These are phyloP conservation scores for Heimioporus sp. DNA, from an alignment of 768 basidiomycete species.

Conservation along the genomic window DNA sequence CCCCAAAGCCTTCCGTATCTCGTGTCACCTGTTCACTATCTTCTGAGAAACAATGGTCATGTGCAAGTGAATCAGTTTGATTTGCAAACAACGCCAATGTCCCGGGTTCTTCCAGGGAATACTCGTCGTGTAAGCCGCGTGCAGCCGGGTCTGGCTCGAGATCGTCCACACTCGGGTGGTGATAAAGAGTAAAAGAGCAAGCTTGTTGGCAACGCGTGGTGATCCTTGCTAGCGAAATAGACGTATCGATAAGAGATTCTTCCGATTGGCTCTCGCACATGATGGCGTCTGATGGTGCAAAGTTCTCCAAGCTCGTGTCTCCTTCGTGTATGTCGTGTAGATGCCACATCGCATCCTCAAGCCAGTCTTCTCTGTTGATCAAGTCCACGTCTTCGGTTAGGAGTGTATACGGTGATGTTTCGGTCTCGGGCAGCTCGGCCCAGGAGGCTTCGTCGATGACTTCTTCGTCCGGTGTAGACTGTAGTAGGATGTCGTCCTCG, in stretches of 20 bases:
- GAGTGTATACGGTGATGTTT: constrained; percentile 1
- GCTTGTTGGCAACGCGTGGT: constrained; percentile 13
- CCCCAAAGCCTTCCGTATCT: constrained; percentile 12
- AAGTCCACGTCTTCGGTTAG: constrained; percentile 16
- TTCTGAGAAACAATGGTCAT: constrained; percentile 10
- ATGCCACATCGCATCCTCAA: constrained; percentile 15
- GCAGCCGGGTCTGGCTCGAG: constrained; percentile 8
- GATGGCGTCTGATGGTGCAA: not conserved
- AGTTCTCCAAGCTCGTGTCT: no score
- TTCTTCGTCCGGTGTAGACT: constrained; percentile 3
- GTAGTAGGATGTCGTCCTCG: constrained; percentile 25
- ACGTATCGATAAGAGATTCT: constrained; percentile 25
- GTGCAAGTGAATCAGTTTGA: constrained; percentile 5
- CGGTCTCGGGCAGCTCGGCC: constrained; percentile 14
- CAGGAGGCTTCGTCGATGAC: constrained; percentile 9
- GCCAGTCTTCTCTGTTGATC: constrained; percentile 13
- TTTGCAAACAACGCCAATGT: constrained; percentile 1
- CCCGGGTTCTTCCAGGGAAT: constrained; percentile 22
- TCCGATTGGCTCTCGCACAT: constrained; percentile 10
- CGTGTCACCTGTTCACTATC: constrained; percentile 15
- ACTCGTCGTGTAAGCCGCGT: constrained; percentile 6
- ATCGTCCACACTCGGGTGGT: constrained; percentile 11
- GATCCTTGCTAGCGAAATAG: constrained; percentile 16
- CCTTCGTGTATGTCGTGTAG: not conserved
- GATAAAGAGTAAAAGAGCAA: constrained; percentile 14